Evolutionary conservation across 371 early-diverging fungal species (phyloP), one percentile per base, ranked within the genome.

Genomic region (Syncephalastrum monosporum): DNA sequence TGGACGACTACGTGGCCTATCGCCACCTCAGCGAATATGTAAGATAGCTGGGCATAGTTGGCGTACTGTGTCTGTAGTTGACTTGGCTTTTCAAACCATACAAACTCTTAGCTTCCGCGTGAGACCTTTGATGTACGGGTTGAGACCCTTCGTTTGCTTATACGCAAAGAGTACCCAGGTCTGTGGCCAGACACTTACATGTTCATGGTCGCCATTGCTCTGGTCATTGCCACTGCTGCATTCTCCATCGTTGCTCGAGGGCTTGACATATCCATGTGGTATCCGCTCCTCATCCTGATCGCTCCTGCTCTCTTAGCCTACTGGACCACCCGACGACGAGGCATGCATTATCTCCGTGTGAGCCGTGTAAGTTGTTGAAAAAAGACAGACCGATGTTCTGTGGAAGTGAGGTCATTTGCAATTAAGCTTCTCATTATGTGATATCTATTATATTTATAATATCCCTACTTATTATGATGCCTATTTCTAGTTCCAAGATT

Each of bases 191-290:
- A 75, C 19, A 68, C 68, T 1, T 70, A 70, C 42, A 52, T 72
- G 33, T 75, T 75, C 50, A n/a, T 64, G 16, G 23, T 46, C 5
- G 70, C 76, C 6, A 57, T 70, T 7, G 15, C 48, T 14, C 50
- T 75, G 13, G 71, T 75, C n/a, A 49, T 72, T 38, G 58, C 46
- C n/a, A 61, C 76, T 27, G 76, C 71, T 4, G 67, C 58, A 8
- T 66, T 75, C 49, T 64, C 76, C 16, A 65, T 75, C 13, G 47
- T 65, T 29, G 68, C 69, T 29, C 65, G 68, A 53, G 61, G 64
- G 7, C 56, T 60, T 3, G 50, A 64, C 17, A 49, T 70, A 21
- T 58, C 65, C 15, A 63, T 70, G 64, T 72, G 70, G 68, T 72
- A 70, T 47, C 76, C 76, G 3, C 55, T 75, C 2, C 48, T 68